phyloP scores from a whole-genome alignment of 2,329 filamentous ascomycete species.

The Aspergillus amoenus region DNA sequence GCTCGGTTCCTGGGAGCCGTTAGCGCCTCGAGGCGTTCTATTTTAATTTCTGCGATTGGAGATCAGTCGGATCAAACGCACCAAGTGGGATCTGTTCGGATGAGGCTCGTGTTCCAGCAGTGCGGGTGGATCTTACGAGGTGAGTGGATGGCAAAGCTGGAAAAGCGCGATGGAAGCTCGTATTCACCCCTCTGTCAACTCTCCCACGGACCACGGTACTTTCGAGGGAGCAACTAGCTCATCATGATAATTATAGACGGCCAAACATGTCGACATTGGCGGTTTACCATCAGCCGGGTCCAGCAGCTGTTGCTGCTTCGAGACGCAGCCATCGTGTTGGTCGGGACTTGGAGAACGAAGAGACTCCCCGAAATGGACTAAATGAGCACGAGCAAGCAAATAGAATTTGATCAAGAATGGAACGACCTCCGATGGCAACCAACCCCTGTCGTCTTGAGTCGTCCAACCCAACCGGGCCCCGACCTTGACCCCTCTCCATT shows the following conservation, averaged over 20 bases:
- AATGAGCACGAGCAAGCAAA: not conserved
- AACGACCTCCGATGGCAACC: too few relatives aligned
- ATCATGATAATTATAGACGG: constrained; percentile 3
- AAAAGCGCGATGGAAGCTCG: constrained; percentile 1
- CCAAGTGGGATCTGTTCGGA: not conserved
- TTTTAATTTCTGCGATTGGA: constrained; percentile 10
- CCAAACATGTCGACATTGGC: not conserved
- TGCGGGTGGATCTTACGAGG: constrained; percentile 10
- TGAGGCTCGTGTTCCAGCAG: constrained; percentile 10
- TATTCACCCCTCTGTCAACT: constrained; percentile 2
- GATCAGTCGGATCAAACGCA: constrained; percentile 5
- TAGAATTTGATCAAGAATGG: not conserved
- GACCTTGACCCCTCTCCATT: not conserved
- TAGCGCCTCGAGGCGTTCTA: constrained; percentile 7
- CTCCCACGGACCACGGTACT: not conserved
- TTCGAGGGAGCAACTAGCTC: not conserved
- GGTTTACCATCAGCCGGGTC: not conserved
- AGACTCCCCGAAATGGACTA: not conserved
- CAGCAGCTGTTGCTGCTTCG: not conserved
- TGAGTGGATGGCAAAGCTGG: not conserved
- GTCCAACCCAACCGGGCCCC: too few relatives aligned
- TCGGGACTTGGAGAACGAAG: not conserved
- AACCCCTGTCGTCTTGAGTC: too few relatives aligned
- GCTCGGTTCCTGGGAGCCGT: constrained; percentile 1
- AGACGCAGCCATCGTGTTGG: not conserved